Conservation (phyloP, 352 stramenopile genomes). For the Globisporangium echinulatum region DNA sequence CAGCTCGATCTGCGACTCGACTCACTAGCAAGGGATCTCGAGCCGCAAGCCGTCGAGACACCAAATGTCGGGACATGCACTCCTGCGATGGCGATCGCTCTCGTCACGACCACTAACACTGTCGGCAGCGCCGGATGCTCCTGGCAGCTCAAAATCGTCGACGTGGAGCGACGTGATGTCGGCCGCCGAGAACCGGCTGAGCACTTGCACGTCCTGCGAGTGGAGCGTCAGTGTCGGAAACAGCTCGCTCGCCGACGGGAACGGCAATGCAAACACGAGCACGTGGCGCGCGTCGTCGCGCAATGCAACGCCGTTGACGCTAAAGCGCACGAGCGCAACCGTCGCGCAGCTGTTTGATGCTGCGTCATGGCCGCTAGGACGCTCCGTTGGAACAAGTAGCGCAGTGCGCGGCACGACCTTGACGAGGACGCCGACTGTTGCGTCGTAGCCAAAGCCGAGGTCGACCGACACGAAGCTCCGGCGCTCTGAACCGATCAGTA, state of each 20-base stretch:
- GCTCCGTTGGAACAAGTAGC: neutral
- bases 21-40: slow-evolving; percentile 12
- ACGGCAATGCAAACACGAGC: slow-evolving; percentile 51
- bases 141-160: slow-evolving; percentile 36
- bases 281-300: slow-evolving; percentile 44
- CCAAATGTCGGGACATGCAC: slow-evolving; percentile 41
- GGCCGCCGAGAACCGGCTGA: slow-evolving; percentile 69
- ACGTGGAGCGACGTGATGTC: slow-evolving; percentile 55
- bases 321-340: slow-evolving; percentile 59
- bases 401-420: slow-evolving; percentile 41
- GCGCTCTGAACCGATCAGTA: slow-evolving; percentile 58
- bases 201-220: slow-evolving; percentile 72
- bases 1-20: too few species aligned
- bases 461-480: slow-evolving; percentile 52
- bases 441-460: slow-evolving; percentile 46
- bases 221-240: slow-evolving; percentile 83
- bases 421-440: slow-evolving; percentile 72
- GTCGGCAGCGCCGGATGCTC: neutral
- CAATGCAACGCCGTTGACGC: slow-evolving; percentile 57
- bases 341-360: slow-evolving; percentile 4
- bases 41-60: slow-evolving; percentile 63
- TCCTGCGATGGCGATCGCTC: neutral
- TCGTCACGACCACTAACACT: neutral
- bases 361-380: neutral
- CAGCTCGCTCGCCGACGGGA: slow-evolving; percentile 59